Percentiles rank a stretch among this genome's conserved stretches.
phyloP scores from a whole-genome alignment of 1,284 basidiomycete species.

The Pisolithus thermaeus region DNA sequence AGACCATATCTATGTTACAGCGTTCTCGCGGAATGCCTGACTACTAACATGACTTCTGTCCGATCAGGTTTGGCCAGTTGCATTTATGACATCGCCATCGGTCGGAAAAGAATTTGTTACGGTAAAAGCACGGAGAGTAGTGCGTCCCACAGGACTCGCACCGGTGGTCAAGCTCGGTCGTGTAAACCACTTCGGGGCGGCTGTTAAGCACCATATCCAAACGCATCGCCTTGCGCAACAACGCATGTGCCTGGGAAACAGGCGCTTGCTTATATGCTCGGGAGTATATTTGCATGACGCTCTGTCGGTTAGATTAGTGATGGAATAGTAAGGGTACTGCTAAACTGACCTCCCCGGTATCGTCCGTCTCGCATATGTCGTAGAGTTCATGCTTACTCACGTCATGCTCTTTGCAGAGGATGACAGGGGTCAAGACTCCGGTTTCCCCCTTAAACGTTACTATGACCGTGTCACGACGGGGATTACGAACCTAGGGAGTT shows the following conservation, averaged over 20 bases:
- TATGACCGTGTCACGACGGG: conserved; percentile 56
- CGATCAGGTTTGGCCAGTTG: conserved; percentile 30
- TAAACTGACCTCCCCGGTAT: conserved; percentile 62
- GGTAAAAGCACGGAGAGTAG: conserved; percentile 38
- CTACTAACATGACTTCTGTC: background rate
- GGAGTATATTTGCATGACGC: conserved; percentile 82
- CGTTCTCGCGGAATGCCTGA: background rate
- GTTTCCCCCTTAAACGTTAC: conserved; percentile 84
- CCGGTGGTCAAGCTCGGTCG: conserved; percentile 14
- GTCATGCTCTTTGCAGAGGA: conserved; percentile 83
- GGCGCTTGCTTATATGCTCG: conserved; percentile 78
- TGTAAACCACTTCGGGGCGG: conserved; percentile 10
- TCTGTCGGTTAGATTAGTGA: conserved; percentile 41
- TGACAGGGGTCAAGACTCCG: conserved; percentile 76
- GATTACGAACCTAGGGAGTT: conserved; percentile 60
- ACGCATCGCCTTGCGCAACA: conserved; percentile 80
- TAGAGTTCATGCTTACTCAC: conserved; percentile 62
- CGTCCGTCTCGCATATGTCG: conserved; percentile 81
- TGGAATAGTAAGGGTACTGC: background rate
- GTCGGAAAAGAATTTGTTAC: conserved; percentile 15
- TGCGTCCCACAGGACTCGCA: conserved; percentile 33
- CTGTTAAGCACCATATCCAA: conserved; percentile 60
- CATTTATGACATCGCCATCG: conserved; percentile 56
- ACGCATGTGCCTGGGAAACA: conserved; percentile 65
- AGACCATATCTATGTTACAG: background rate